Conservation (phyloP, 768 basidiomycete genomes). For the Rhodocollybia butyracea region DNA sequence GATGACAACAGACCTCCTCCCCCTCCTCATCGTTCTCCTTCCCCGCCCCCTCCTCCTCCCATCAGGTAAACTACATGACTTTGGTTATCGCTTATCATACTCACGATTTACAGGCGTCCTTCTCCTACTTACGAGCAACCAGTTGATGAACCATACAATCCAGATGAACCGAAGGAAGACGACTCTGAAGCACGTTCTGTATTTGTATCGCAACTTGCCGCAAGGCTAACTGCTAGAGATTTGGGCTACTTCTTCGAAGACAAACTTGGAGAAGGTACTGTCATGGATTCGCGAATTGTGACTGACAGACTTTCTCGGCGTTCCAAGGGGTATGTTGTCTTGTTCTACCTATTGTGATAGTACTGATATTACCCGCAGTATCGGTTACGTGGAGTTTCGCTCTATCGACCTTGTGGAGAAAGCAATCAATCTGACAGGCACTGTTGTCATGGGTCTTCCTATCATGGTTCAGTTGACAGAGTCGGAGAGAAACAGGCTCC, state of each 20-base stretch:
- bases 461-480: conserved; percentile 97
- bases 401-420: conserved; percentile 88
- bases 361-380: conserved; percentile 45
- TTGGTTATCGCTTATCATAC: conserved; percentile 6
- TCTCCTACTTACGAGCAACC: conserved; percentile 71
- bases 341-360: neutral
- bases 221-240: conserved; percentile 94
- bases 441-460: conserved; percentile 96
- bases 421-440: conserved; percentile 86
- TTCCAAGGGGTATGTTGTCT: conserved; percentile 83
- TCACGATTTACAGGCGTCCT: conserved; percentile 44
- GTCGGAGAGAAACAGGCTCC: conserved; percentile 88
- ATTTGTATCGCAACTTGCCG: conserved; percentile 97
- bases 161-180: conserved; percentile 90
- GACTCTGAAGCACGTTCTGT: conserved; percentile 98
- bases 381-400: conserved; percentile 97
- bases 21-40: conserved; percentile 32
- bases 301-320: conserved; percentile 92
- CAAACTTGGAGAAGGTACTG: conserved; percentile 88
- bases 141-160: conserved; percentile 67
- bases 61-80: conserved; percentile 34
- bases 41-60: conserved; percentile 44
- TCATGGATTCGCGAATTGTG: conserved; percentile 95
- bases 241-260: conserved; percentile 99
- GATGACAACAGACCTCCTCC: conserved; percentile 17